phyloP scores from a whole-genome alignment of 2,329 filamentous ascomycete species.

The Phialophora chinensis region DNA sequence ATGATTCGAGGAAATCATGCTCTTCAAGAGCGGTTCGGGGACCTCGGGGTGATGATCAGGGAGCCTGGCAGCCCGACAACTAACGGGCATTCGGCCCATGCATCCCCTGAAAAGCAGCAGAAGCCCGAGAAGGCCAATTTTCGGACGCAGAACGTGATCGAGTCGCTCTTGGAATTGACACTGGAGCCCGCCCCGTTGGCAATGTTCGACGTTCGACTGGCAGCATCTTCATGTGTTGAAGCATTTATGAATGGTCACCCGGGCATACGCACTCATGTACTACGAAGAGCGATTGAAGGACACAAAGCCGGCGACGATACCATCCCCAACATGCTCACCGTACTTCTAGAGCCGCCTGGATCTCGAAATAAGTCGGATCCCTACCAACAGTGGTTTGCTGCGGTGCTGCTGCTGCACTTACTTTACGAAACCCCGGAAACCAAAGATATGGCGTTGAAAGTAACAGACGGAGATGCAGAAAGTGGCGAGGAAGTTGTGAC shows the following conservation, averaged over 20 bases:
- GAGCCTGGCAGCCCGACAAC: slow-evolving; percentile 37
- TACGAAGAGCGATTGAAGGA: slow-evolving; percentile 86
- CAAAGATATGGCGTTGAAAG: slow-evolving; percentile 77
- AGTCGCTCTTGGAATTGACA: slow-evolving; percentile 83
- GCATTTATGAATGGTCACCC: slow-evolving; percentile 86
- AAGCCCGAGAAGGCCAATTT: slow-evolving; percentile 23
- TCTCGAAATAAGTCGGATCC: slow-evolving; percentile 73
- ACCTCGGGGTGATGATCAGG: slow-evolving; percentile 71
- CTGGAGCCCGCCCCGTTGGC: slow-evolving; percentile 70
- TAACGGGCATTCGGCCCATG: slow-evolving; percentile 45
- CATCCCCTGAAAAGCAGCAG: slow-evolving; percentile 21
- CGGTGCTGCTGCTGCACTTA: slow-evolving; percentile 83
- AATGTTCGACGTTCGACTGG: slow-evolving; percentile 79
- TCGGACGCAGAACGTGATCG: slow-evolving; percentile 74
- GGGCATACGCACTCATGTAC: slow-evolving; percentile 82
- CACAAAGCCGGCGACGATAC: slow-evolving; percentile 78
- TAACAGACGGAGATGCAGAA: slow-evolving; percentile 87
- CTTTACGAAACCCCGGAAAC: slow-evolving; percentile 79
- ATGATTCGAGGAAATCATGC: slow-evolving; percentile 79
- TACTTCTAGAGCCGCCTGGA: slow-evolving; percentile 72
- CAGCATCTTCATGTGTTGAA: slow-evolving; percentile 88
- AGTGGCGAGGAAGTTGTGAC: slow-evolving; percentile 94
- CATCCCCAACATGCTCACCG: slow-evolving; percentile 85
- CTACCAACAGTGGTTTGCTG: slow-evolving; percentile 88
- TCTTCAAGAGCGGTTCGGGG: slow-evolving; percentile 87